Conservation (phyloP, 139 green algal genomes). For the Dunaliella primolecta region DNA sequence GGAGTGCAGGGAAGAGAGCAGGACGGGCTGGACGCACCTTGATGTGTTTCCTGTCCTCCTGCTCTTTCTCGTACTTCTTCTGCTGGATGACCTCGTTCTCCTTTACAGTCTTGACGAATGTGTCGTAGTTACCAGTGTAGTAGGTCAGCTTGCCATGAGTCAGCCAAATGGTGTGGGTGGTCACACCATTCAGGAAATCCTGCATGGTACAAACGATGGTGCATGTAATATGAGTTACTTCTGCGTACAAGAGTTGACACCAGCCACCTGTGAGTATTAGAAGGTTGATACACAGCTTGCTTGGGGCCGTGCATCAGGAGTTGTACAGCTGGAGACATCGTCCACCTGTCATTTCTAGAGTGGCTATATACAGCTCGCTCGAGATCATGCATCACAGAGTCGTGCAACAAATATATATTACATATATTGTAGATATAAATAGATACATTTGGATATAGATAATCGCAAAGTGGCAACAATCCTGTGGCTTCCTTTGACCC, state of each 20-base stretch:
- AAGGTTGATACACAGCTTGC: background rate
- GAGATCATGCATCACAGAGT: background rate
- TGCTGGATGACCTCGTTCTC: constrained; percentile 91
- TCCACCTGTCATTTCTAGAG: background rate
- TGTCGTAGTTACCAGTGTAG: constrained; percentile 91
- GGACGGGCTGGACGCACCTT: constrained; percentile 57
- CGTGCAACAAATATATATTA: background rate
- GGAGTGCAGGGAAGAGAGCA: no score
- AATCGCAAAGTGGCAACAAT: background rate
- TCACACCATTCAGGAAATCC: constrained; percentile 97
- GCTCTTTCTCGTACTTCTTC: constrained; percentile 89
- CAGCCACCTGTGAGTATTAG: background rate
- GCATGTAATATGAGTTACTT: background rate
- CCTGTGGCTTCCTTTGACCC: background rate
- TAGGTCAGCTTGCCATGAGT: constrained; percentile 87
- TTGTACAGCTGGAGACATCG: background rate
- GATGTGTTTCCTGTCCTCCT: constrained; percentile 76
- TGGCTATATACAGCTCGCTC: background rate
- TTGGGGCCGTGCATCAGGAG: background rate
- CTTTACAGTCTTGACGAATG: constrained; percentile 75
- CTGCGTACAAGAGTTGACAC: background rate
- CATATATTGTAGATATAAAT: background rate
- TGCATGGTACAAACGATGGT: constrained; percentile 36
- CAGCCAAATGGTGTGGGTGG: constrained; percentile 96
- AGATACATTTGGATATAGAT: background rate